Evolutionary conservation across 106 monocot species (phyloP).

Genomic region (Iris macrosiphon): DNA sequence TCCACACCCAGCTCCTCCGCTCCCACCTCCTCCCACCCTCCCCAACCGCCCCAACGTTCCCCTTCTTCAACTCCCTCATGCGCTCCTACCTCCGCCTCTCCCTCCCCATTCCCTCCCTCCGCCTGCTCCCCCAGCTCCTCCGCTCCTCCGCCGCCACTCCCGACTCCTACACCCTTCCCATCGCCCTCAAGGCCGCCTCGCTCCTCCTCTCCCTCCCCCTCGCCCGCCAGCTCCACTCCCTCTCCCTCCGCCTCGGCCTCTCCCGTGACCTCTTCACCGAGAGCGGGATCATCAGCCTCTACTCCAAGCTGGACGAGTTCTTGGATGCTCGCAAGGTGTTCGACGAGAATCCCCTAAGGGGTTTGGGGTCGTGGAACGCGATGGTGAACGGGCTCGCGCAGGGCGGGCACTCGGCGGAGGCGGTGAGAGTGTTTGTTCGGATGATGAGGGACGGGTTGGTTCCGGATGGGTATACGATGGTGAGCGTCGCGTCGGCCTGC

Average conservation of each 20-base stretch:
- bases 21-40: slow-evolving; percentile 9
- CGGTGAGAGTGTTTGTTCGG: slow-evolving; percentile 25
- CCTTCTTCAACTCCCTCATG: slow-evolving; percentile 57
- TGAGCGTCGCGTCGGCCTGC: slow-evolving; percentile 55
- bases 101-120: slow-evolving; percentile 21
- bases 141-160: slow-evolving; percentile 27
- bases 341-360: slow-evolving; percentile 39
- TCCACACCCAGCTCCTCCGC: slow-evolving; percentile 39
- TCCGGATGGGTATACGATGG: slow-evolving; percentile 59
- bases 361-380: slow-evolving; percentile 68
- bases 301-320: slow-evolving; percentile 44
- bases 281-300: slow-evolving; percentile 55
- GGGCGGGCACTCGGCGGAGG: slow-evolving; percentile 27
- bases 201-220: slow-evolving; percentile 9
- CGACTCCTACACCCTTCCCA: slow-evolving; percentile 60
- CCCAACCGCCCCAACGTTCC: too few relatives aligned
- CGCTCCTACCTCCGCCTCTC: slow-evolving; percentile 40
- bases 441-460: slow-evolving; percentile 22
- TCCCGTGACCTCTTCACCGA: slow-evolving; percentile 30
- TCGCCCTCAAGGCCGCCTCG: slow-evolving; percentile 56
- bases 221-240: slow-evolving; percentile 47
- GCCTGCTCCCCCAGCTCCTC: slow-evolving; percentile 32
- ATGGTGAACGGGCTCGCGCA: slow-evolving; percentile 48
- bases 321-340: slow-evolving; percentile 47
- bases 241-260: slow-evolving; percentile 35